phyloP scores from a whole-genome alignment of 2,329 filamentous ascomycete genomes.

The Trichoderma oligosporum region DNA sequence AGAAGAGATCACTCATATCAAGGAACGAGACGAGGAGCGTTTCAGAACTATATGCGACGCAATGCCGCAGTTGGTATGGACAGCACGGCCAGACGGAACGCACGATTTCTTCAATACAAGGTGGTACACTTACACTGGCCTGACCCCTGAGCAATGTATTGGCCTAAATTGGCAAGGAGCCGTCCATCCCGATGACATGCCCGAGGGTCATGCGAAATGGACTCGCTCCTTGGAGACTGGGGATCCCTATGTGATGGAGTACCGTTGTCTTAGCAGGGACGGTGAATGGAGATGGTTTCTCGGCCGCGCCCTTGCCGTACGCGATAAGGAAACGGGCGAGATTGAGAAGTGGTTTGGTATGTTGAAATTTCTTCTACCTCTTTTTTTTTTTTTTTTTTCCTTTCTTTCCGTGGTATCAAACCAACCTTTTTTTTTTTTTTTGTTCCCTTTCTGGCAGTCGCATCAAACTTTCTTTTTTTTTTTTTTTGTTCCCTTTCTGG shows the following conservation, averaged over 20 bases:
- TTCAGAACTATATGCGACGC: constrained; percentile 74
- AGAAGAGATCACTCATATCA: constrained; percentile 65
- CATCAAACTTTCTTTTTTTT: too few species aligned
- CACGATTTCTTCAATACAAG: constrained; percentile 71
- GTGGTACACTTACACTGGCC: constrained; percentile 78
- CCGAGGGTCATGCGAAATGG: constrained; percentile 55
- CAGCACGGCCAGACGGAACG: constrained; percentile 60
- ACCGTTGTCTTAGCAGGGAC: constrained; percentile 61
- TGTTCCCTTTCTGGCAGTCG: too few species aligned
- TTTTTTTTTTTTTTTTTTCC: too few species aligned
- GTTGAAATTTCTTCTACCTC: constrained; percentile 19
- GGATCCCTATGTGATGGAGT: constrained; percentile 66
- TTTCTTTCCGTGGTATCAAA: too few species aligned
- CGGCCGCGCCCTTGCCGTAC: constrained; percentile 65
- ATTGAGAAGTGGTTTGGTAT: constrained; percentile 75
- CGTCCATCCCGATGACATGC: constrained; percentile 68
- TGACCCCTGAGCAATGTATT: constrained; percentile 58
- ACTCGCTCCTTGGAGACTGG: constrained; percentile 61
- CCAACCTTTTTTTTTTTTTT: too few species aligned
- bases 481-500: too few species aligned
- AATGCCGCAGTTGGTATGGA: constrained; percentile 72
- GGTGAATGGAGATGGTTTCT: constrained; percentile 79
- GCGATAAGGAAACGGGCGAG: constrained; percentile 59
- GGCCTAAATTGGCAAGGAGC: constrained; percentile 60
- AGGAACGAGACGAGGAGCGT: constrained; percentile 65